Evolutionary conservation across 116 monocot species (phyloP).

Genomic region (Cymodocea nodosa): DNA sequence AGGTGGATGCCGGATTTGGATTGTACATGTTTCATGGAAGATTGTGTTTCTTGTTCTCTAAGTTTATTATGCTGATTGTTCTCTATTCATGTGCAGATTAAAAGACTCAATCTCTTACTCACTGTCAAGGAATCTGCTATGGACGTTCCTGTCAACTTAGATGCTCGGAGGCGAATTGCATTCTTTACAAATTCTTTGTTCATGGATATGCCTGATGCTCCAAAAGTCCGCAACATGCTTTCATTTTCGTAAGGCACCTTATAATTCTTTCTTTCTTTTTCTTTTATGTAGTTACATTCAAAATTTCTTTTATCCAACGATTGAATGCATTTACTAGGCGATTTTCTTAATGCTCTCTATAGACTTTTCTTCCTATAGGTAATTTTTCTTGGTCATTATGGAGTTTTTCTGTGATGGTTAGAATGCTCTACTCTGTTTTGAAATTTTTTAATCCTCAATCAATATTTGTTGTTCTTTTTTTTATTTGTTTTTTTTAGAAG

Average conservation of each 20-base stretch:
- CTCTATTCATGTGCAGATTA: constrained; percentile 48
- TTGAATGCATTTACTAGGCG: too few species aligned
- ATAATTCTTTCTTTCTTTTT: not conserved
- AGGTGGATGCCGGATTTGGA: constrained; percentile 24
- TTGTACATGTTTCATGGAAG: not conserved
- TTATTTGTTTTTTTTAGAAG: too few species aligned
- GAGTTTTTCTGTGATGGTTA: too few species aligned
- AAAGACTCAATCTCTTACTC: constrained; percentile 76
- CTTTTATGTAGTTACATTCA: not conserved
- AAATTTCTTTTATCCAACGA: too few species aligned
- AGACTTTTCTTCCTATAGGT: too few species aligned
- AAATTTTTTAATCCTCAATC: too few species aligned
- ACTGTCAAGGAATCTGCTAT: constrained; percentile 95
- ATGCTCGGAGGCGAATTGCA: constrained; percentile 73
- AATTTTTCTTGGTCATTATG: too few species aligned
- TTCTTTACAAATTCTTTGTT: constrained; percentile 92
- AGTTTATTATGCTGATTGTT: not conserved
- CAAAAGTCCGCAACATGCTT: constrained; percentile 94
- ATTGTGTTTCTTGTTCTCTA: not conserved
- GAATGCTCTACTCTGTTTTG: too few species aligned
- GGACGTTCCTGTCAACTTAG: constrained; percentile 89
- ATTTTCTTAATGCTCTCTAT: too few species aligned
- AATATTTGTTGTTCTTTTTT: too few species aligned
- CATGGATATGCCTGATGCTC: constrained; percentile 95
- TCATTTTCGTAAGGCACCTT: constrained; percentile 74